Base-by-base conservation (phyloP, 2,329 filamentous ascomycete genomes). In the Lecanoromycetidae sp. region DNA sequence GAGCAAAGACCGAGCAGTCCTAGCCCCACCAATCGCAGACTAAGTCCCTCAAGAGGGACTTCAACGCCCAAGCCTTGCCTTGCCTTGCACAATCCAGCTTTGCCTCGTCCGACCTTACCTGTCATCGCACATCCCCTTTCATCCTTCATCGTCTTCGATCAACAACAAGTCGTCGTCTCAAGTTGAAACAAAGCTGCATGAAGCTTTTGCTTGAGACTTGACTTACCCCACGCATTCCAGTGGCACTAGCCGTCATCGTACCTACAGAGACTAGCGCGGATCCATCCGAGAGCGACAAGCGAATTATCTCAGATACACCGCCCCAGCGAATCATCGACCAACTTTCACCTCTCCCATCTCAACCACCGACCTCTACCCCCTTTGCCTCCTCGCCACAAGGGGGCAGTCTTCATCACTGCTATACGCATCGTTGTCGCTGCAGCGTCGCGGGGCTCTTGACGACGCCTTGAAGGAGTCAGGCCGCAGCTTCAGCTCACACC, bases 221-320 rank as follows among this genome's bases (percentile, higher is more conserved):
- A 20, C 26, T 15, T 19, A 32, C 36, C 36, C 44, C 44, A 41
- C 44, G 36, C 44, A 46, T 46, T 46, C 44, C 44, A 35, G 3
- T 23, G 15, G 19, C 17, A 44, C 33, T 51, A 29, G 23, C 44
- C 48, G 48, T 51, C 48, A 51, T 51, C 29, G 48, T 51, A 51
- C 48, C 35, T 39, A 40, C 32, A n/a, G 37, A 43, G 39, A 22
- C 39, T 51, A 51, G 48, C 44, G 44, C 44, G 44, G 44, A 51
- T 30, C 38, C 39, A 47, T 47, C 48, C 48, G 37, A 47, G 19
- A 32, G 44, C 44, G 44, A 40, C 48, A 51, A 51, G 48, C 48
- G 48, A 50, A 47, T 51, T 51, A 46, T 46, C 44, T 35, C 27
- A 23, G 48, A 51, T 47, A 47, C 48, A 47, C 44, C 48, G 48